Evolutionary conservation across 2,329 filamentous ascomycete genomes (phyloP), one percentile per base, ranked within the genome.

Genomic region (Thielaviopsis euricoi): DNA sequence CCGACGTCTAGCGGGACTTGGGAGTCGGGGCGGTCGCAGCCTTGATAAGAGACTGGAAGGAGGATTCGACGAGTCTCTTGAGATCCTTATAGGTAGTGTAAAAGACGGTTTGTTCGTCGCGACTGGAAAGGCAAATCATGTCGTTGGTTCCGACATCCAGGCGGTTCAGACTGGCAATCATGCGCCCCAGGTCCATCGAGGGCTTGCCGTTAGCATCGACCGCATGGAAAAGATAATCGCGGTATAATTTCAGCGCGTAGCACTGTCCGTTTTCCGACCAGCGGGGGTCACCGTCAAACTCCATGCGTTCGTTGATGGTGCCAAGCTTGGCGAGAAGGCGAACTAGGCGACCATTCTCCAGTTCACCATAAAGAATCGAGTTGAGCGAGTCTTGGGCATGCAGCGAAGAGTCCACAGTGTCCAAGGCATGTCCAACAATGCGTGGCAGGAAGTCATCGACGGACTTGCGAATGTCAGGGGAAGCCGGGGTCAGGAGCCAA

Each of bases 221-320:
- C 66, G 95, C 90, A 69, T 98, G 93, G 71, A 97, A 98, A 48
- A 96, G 88, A 65, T 94, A 97, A 71, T 98, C 93, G 54, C 93
- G 82, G 75, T 97, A 97, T 9, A 98, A 78, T 71, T 95, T 96
- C 62, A 98, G 76, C 67, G 88, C 86, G 68, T 95, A 97, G 26
- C 90, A 82, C 65, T 95, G 89, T 25, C 91, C 91, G 53, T 87
- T 93, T 69, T 97, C 91, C 4, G 89, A 87, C 91, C 93, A 98
- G 53, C 80, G 76, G 0, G 78, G 74, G 61, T 90, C 86, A 48
- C 83, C 82, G 56, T 88, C 86, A 61, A 86, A 85, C 66, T 97
- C 91, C 1, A 86, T 87, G 12, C 93, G 82, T 69, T 98, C 93
- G 66, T 93, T 93, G 67, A 98, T 82, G 59, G 87, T 79, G 61